Percentiles rank a stretch among this genome's conserved stretches.
phyloP scores from a whole-genome alignment of 257 asterid genomes.

The Galeopsis tetrahit region DNA sequence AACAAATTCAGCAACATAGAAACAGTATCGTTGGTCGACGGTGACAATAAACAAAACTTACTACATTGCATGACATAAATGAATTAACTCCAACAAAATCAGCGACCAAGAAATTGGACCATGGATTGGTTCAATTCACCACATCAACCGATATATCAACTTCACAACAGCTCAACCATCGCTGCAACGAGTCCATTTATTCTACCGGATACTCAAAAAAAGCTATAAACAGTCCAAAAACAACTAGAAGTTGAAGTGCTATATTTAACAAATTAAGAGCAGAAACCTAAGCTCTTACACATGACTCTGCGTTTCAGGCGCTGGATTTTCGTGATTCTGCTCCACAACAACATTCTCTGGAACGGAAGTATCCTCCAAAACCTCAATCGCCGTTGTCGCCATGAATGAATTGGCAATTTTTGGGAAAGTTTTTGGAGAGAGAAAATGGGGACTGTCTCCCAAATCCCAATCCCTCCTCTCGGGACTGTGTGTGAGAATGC shows the following conservation, averaged over 20 bases:
- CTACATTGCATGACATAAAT: neutral
- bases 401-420: conserved; percentile 29
- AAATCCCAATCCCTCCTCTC: conserved; percentile 5
- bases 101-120: conserved; percentile 18
- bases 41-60: neutral
- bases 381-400: conserved; percentile 45
- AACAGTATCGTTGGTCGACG: neutral
- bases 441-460: conserved; percentile 1
- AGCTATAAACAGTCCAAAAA: conserved; percentile 2
- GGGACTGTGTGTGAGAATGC: neutral
- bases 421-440: conserved; percentile 24
- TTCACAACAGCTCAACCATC: conserved; percentile 20
- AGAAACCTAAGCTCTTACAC: conserved; percentile 40
- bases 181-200: conserved; percentile 11
- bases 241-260: conserved; percentile 7
- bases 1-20: conserved; percentile 20
- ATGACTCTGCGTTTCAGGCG: conserved; percentile 44
- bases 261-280: conserved; percentile 2
- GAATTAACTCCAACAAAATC: conserved; percentile 20
- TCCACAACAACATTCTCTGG: conserved; percentile 36
- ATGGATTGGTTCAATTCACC: neutral
- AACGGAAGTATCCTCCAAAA: conserved; percentile 41
- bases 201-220: conserved; percentile 9
- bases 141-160: conserved; percentile 10
- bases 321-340: conserved; percentile 48